Evolutionary conservation across 2,329 filamentous ascomycete species (phyloP).

Genomic region (Epichloe baconii): DNA sequence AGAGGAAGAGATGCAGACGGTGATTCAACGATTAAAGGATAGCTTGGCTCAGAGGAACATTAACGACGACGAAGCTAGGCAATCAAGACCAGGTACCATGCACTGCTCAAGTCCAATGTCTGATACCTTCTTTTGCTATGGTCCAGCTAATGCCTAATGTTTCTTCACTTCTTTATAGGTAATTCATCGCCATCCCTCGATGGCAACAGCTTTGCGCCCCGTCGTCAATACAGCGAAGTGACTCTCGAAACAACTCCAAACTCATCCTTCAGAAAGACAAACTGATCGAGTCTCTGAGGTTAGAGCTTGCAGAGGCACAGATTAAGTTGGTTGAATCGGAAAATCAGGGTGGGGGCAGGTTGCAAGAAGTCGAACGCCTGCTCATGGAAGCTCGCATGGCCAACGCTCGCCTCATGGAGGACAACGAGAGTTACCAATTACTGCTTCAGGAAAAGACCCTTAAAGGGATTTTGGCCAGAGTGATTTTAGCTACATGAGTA

Average conservation of each 20-base stretch:
- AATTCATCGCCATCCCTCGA: conserved; percentile 58
- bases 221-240: conserved; percentile 71
- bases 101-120: not conserved
- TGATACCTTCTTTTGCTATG: not conserved
- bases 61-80: conserved; percentile 41
- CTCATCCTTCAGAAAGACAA: conserved; percentile 91
- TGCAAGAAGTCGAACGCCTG: conserved; percentile 81
- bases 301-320: conserved; percentile 88
- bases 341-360: conserved; percentile 75
- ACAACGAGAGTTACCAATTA: conserved; percentile 96
- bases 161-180: conserved; percentile 15
- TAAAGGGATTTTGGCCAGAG: conserved; percentile 83
- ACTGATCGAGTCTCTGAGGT: conserved; percentile 78
- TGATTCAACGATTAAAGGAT: conserved; percentile 88
- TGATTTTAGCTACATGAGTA: conserved; percentile 60
- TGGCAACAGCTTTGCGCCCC: conserved; percentile 75
- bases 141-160: conserved; percentile 9
- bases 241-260: conserved; percentile 81
- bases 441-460: conserved; percentile 90
- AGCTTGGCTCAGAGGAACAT: conserved; percentile 62
- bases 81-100: conserved; percentile 44
- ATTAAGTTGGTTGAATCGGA: conserved; percentile 92
- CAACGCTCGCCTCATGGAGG: conserved; percentile 92
- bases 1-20: conserved; percentile 81
- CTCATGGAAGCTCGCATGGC: conserved; percentile 89